Percentiles rank a stretch among this genome's conserved stretches.
Conservation (phyloP, 2,329 filamentous ascomycete genomes). For the Fusarium sterilihyphosum region DNA sequence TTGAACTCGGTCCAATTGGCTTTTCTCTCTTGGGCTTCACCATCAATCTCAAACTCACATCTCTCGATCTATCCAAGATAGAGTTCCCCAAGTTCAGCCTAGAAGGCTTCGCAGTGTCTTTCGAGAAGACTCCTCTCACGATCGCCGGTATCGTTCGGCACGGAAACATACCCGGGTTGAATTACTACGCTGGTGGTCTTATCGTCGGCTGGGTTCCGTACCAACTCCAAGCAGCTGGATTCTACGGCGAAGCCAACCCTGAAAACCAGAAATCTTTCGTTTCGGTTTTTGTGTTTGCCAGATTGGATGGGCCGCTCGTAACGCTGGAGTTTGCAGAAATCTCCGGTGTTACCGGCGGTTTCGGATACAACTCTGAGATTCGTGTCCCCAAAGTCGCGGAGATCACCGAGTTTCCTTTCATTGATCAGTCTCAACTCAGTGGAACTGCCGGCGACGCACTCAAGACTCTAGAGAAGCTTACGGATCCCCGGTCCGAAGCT, state of each 20-base stretch:
- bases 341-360: neutral
- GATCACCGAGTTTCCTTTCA: neutral
- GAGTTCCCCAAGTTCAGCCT: neutral
- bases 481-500: neutral
- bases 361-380: neutral
- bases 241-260: neutral
- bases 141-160: neutral
- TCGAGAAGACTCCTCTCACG: neutral
- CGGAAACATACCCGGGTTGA: neutral
- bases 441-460: neutral
- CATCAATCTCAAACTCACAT: neutral
- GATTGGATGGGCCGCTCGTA: neutral
- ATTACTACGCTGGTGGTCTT: neutral
- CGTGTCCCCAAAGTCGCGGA: neutral
- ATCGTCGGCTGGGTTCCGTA: neutral
- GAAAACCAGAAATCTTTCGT: neutral
- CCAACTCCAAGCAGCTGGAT: neutral
- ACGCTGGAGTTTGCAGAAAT: neutral
- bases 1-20: slow-evolving; percentile 50
- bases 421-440: neutral
- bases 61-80: neutral
- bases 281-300: neutral
- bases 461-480: neutral
- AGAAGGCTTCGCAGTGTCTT: neutral
- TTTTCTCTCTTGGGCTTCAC: slow-evolving; percentile 49